Percentiles rank a stretch among this genome's conserved stretches.
phyloP scores from a whole-genome alignment of 2,329 filamentous ascomycete species.

The Talaromyces verruculosus region DNA sequence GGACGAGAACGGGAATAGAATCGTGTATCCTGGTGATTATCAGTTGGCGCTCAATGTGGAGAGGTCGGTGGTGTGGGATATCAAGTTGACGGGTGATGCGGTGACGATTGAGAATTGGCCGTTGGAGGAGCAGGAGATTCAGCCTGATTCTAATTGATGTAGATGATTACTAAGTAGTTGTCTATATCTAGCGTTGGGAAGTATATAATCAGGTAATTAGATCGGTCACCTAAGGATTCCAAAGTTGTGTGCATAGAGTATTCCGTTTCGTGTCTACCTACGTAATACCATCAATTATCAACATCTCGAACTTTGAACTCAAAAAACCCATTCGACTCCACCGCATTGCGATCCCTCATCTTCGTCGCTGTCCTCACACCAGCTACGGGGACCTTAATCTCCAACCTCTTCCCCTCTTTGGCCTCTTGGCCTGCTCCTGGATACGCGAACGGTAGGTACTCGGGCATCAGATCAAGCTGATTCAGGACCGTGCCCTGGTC shows the following conservation, averaged over 20 bases:
- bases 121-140: slow-evolving; percentile 62
- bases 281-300: slow-evolving; percentile 6
- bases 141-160: slow-evolving; percentile 56
- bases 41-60: slow-evolving; percentile 44
- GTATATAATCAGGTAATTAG: neutral
- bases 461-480: slow-evolving; percentile 63
- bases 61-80: slow-evolving; percentile 33
- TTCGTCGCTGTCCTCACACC: slow-evolving; percentile 57
- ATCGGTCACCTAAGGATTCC: no score
- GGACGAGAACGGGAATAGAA: slow-evolving; percentile 38
- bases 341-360: slow-evolving; percentile 50
- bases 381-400: slow-evolving; percentile 62
- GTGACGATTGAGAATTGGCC: slow-evolving; percentile 45
- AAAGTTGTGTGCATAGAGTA: neutral
- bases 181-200: no score
- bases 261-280: neutral
- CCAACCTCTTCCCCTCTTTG: slow-evolving; percentile 42
- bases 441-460: slow-evolving; percentile 65
- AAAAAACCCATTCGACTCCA: slow-evolving; percentile 60
- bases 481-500: slow-evolving; percentile 64
- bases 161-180: slow-evolving; percentile 45
- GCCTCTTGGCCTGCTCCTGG: slow-evolving; percentile 45
- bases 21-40: slow-evolving; percentile 46
- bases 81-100: slow-evolving; percentile 37
- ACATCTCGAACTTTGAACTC: slow-evolving; percentile 33